Evolutionary conservation across 352 stramenopile species (phyloP).

Genomic region (Stramenopiles sp.): DNA sequence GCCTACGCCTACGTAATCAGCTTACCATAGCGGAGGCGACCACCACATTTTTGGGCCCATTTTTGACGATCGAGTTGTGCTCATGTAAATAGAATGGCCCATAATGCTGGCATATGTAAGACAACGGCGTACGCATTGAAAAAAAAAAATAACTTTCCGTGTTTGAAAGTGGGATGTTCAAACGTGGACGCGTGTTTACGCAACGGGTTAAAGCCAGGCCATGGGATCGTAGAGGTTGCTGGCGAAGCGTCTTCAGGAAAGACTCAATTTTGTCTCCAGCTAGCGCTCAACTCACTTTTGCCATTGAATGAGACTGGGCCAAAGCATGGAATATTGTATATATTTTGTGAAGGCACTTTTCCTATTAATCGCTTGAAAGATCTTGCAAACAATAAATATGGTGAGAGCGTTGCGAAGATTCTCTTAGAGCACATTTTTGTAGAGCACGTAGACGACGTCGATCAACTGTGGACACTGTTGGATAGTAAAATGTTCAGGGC

Average conservation of each 20-base stretch:
- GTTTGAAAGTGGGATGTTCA: background rate
- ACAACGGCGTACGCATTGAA: background rate
- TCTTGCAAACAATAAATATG: background rate
- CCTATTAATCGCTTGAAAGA: background rate
- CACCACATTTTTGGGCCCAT: too few species aligned
- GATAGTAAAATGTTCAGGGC: background rate
- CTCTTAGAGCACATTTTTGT: background rate
- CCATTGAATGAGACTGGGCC: background rate
- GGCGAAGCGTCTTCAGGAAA: background rate
- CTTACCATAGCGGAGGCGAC: too few species aligned
- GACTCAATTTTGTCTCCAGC: background rate
- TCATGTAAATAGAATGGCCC: background rate
- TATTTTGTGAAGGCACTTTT: conserved; percentile 2
- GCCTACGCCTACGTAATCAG: too few species aligned
- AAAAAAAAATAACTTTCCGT: too few species aligned
- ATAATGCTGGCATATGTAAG: background rate
- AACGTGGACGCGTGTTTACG: background rate
- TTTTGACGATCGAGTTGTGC: background rate
- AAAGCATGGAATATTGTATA: background rate
- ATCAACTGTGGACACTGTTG: background rate
- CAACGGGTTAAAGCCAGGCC: background rate
- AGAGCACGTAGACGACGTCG: background rate
- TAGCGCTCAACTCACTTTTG: background rate
- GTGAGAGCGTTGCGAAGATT: background rate
- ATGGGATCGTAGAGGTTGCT: background rate